Percentiles rank a stretch among this genome's conserved stretches.
Evolutionary conservation across 164 flowering plant species (phyloP).

Genomic region (Macadamia tetraphylla): DNA sequence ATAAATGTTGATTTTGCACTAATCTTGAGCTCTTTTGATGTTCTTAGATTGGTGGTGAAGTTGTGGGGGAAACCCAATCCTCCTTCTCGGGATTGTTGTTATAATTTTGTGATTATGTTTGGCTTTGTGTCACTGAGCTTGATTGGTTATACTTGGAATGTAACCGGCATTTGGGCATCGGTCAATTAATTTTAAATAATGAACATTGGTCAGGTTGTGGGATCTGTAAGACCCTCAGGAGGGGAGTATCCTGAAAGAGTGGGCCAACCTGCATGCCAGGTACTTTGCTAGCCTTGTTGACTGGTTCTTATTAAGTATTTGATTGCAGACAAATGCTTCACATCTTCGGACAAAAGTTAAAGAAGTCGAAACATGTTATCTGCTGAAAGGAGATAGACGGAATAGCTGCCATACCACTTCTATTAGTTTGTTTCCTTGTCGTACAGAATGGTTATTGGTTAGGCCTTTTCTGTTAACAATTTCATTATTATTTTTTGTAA

Average conservation of each 20-base stretch:
- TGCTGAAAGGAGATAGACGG: not conserved
- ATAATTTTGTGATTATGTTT: not conserved
- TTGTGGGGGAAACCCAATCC: not conserved
- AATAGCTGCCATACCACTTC: not conserved
- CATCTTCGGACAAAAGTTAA: too few relatives aligned
- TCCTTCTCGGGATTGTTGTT: not conserved
- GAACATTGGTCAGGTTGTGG: conserved; percentile 41
- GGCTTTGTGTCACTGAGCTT: not conserved
- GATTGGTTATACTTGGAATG: not conserved
- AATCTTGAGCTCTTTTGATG: not conserved
- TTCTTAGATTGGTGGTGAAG: not conserved
- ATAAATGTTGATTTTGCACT: conserved; percentile 4
- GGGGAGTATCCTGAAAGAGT: conserved; percentile 80
- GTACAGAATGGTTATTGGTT: not conserved
- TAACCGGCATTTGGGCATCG: not conserved
- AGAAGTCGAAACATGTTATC: too few relatives aligned
- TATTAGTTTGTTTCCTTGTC: not conserved
- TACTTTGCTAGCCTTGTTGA: conserved; percentile 17
- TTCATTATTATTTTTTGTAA: not conserved
- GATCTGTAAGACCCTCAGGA: conserved; percentile 40
- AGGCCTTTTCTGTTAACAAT: not conserved
- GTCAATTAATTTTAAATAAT: not conserved
- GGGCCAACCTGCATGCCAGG: conserved; percentile 91
- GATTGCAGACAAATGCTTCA: not conserved
- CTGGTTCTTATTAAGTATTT: not conserved